Conservation (phyloP, 148 eudicot genomes). For the Chenopodium quinoa region DNA sequence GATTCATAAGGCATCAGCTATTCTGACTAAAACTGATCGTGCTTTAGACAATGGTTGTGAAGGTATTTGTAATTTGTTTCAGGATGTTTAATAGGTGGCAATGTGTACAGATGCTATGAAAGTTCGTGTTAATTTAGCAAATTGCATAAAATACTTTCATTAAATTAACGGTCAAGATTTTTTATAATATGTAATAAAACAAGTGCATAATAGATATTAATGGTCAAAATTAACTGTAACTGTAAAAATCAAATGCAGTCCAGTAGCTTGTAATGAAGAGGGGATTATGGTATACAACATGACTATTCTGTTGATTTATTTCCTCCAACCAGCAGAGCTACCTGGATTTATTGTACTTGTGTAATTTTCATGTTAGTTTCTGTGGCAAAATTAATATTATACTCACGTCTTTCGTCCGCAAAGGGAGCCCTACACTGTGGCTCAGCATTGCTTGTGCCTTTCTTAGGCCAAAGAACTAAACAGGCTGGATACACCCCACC, state of each 20-base stretch:
- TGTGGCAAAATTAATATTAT: slow-evolving; percentile 4
- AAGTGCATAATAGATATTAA: not conserved
- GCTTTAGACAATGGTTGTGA: not conserved
- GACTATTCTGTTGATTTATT: not conserved
- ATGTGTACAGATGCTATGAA: not conserved
- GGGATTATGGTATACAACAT: not conserved
- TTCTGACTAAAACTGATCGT: not conserved
- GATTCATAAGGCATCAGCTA: not conserved
- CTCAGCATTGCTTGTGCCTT: not conserved
- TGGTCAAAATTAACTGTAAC: not conserved
- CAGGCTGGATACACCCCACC: no score
- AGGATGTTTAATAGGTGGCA: not conserved
- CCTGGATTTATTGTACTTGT: no score
- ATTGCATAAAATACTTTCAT: not conserved
- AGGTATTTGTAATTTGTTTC: not conserved
- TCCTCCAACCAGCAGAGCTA: no score
- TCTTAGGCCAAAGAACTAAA: not conserved
- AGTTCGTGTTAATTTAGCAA: not conserved
- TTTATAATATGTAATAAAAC: not conserved
- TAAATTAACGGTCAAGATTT: no score
- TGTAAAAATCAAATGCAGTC: not conserved
- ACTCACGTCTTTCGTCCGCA: not conserved
- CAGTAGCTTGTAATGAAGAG: not conserved
- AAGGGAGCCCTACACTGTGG: not conserved
- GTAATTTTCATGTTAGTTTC: no score